Evolutionary conservation across 1,139 yeast genomes (phyloP).

Genomic region (Taiozyma sp.): DNA sequence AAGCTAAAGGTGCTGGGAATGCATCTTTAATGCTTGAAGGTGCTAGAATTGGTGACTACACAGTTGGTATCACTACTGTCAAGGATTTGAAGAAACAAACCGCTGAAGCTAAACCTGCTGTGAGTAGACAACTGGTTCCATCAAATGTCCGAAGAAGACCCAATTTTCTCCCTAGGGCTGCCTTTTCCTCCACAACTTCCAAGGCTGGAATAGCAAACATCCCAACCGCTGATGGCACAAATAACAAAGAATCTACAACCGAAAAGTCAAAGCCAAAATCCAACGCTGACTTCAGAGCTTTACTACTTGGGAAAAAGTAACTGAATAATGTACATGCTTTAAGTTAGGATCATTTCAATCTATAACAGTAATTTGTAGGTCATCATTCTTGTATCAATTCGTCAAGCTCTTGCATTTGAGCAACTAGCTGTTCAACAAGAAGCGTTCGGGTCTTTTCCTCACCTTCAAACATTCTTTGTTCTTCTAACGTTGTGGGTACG

Average conservation of each 20-base stretch:
- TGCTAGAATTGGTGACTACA: constrained; percentile 31
- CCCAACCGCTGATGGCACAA: neutral
- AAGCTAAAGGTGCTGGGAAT: constrained; percentile 48
- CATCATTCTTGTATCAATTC: constrained; percentile 32
- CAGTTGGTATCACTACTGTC: constrained; percentile 35
- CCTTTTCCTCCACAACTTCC: neutral
- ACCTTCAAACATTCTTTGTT: constrained; percentile 50
- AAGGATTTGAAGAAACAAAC: constrained; percentile 26
- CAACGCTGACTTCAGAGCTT: constrained; percentile 36
- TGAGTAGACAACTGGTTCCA: neutral
- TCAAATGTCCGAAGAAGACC: neutral
- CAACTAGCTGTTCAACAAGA: constrained; percentile 46
- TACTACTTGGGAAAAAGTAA: constrained; percentile 28
- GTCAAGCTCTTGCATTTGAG: constrained; percentile 53
- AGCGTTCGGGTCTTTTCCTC: constrained; percentile 33
- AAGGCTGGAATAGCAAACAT: neutral
- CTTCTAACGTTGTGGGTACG: constrained; percentile 59
- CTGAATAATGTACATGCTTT: neutral
- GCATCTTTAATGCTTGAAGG: constrained; percentile 51
- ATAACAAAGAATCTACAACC: neutral
- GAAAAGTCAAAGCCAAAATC: constrained; percentile 19
- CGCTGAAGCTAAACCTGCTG: neutral
- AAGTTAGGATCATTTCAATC: neutral
- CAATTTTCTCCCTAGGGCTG: neutral
- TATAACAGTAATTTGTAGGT: neutral